phyloP scores from a whole-genome alignment of 2,329 filamentous ascomycete genomes.

The Delphinella strobiligena region DNA sequence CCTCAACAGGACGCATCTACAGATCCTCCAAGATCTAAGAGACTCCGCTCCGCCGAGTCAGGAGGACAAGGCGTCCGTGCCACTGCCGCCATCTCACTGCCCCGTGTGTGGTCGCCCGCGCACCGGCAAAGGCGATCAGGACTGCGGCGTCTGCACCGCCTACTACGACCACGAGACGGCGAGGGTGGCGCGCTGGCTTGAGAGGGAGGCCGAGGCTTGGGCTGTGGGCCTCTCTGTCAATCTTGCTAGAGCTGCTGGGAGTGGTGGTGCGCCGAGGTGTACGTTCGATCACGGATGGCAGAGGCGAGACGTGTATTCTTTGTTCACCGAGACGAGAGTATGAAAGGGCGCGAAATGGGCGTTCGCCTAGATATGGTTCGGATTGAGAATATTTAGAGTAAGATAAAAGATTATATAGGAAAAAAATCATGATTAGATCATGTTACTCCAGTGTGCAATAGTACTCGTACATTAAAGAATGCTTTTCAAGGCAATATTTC shows the following conservation, averaged over 20 bases:
- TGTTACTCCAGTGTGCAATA: no score
- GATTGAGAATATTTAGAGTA: no score
- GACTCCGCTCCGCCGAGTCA: background rate
- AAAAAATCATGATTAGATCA: no score
- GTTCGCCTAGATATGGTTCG: no score
- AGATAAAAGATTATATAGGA: no score
- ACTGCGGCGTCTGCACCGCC: background rate
- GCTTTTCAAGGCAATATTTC: no score
- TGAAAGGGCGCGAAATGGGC: no score
- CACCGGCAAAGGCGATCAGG: conserved; percentile 1
- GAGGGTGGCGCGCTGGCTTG: conserved; percentile 6
- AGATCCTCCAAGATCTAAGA: conserved; percentile 1
- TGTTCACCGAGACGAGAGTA: background rate
- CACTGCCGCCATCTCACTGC: conserved; percentile 2
- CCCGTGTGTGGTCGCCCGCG: background rate
- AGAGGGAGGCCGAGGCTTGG: conserved; percentile 5
- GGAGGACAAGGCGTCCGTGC: background rate
- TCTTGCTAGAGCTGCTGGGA: background rate
- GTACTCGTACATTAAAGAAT: no score
- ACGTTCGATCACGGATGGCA: conserved; percentile 8
- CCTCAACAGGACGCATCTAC: background rate
- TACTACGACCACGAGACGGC: conserved; percentile 1
- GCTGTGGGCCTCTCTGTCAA: conserved; percentile 1
- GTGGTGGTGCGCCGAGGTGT: background rate
- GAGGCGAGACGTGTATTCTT: conserved; percentile 5